Evolutionary conservation across 371 early-diverging fungal species (phyloP).

Genomic region (Actinomortierella wolfii): DNA sequence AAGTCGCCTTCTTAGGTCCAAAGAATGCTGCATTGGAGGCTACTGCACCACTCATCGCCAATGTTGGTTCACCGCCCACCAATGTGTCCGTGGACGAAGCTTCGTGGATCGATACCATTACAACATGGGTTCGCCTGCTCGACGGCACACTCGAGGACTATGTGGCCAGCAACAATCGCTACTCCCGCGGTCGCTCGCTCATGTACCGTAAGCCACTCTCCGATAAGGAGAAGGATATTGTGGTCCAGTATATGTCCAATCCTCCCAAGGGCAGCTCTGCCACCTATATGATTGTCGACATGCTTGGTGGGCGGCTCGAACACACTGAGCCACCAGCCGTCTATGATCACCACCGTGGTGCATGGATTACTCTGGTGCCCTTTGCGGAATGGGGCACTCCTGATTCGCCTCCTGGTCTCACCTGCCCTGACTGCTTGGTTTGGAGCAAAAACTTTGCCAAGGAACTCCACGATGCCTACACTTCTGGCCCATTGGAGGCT

Average conservation of each 20-base stretch:
- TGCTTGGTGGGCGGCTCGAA: slow-evolving; percentile 2
- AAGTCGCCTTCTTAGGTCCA: slow-evolving; percentile 24
- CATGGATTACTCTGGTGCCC: slow-evolving; percentile 38
- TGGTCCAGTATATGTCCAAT: slow-evolving; percentile 28
- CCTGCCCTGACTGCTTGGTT: slow-evolving; percentile 26
- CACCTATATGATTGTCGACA: slow-evolving; percentile 37
- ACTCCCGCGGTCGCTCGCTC: slow-evolving; percentile 34
- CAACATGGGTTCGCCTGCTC: slow-evolving; percentile 11
- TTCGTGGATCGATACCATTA: slow-evolving; percentile 18
- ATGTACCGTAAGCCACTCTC: slow-evolving; percentile 26
- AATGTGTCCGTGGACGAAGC: slow-evolving; percentile 21
- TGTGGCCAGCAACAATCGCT: slow-evolving; percentile 21
- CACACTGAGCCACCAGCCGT: slow-evolving; percentile 12
- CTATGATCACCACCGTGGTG: slow-evolving; percentile 34
- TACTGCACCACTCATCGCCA: slow-evolving; percentile 13
- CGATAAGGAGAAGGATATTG: slow-evolving; percentile 18
- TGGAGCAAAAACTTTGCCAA: slow-evolving; percentile 25
- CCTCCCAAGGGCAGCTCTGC: slow-evolving; percentile 22
- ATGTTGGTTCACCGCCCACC: slow-evolving; percentile 6
- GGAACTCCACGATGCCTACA: slow-evolving; percentile 32
- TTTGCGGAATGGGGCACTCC: slow-evolving; percentile 33
- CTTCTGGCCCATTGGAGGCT: slow-evolving; percentile 17
- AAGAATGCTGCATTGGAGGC: slow-evolving; percentile 8
- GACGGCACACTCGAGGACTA: slow-evolving; percentile 16
- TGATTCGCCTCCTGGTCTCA: slow-evolving; percentile 2